A percentile compares a stretch with the other conserved stretches of the same genome.
Evolutionary conservation across 176 grass and related monocot genomes (phyloP).

Genomic region (Triticum aestivum): IWGSC_CS_RefSeq_v2.1 NC_057811.1:119368223-119368722

Average conservation of each 20-base stretch:
- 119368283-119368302: background rate
- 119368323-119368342: conserved; percentile 39
- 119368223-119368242: background rate
- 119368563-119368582: conserved; percentile 58
- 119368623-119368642: background rate
- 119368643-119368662: background rate
- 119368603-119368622: background rate
- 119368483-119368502: conserved; percentile 55
- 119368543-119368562: conserved; percentile 58
- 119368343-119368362: conserved; percentile 71
- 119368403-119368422: conserved; percentile 36
- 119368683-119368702: background rate
- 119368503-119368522: conserved; percentile 41
- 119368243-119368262: background rate
- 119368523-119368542: conserved; percentile 51
- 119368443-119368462: conserved; percentile 65
- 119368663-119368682: background rate
- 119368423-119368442: conserved; percentile 35
- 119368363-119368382: conserved; percentile 58
- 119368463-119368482: conserved; percentile 61
- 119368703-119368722: background rate
- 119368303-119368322: background rate
- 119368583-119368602: conserved; percentile 76
- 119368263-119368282: background rate
- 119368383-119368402: background rate